A percentile compares a stretch with the other conserved stretches of the same genome.
Evolutionary conservation across 176 grass and related monocot species (phyloP).

Genomic region (Luzula sylvatica): DNA sequence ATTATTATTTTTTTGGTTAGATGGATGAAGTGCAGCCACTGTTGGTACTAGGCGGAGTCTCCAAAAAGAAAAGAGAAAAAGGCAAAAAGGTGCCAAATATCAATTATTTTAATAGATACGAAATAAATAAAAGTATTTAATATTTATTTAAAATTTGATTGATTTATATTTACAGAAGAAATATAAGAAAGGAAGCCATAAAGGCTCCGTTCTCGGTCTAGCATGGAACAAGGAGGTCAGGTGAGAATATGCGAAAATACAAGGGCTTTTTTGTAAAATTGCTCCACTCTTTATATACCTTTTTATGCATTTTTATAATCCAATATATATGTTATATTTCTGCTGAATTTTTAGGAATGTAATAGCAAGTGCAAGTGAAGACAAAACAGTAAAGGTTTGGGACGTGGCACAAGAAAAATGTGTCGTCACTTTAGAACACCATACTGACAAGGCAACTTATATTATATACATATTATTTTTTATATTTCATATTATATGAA

Average conservation of each 20-base stretch:
- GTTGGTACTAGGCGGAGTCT: conserved; percentile 55
- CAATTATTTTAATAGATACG: neutral
- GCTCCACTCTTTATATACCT: neutral
- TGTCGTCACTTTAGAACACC: conserved; percentile 58
- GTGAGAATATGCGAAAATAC: no score
- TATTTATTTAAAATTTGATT: neutral
- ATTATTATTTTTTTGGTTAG: conserved; percentile 27
- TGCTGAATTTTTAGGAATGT: conserved; percentile 46
- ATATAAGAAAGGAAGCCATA: conserved; percentile 72
- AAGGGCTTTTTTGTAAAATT: conserved; percentile 15
- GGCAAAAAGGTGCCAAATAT: conserved; percentile 52
- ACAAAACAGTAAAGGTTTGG: conserved; percentile 81
- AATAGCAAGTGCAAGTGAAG: conserved; percentile 90
- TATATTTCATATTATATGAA: neutral
- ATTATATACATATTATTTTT: conserved; percentile 1
- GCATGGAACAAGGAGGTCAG: conserved; percentile 92
- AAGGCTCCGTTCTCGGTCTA: conserved; percentile 82
- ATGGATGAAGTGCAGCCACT: conserved; percentile 71
- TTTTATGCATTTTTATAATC: no score
- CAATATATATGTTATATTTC: no score
- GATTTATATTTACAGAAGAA: conserved; percentile 18
- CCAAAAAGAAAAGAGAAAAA: conserved; percentile 54
- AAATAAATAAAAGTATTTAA: no score
- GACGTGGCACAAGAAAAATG: conserved; percentile 70
- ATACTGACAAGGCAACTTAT: conserved; percentile 70